Base-by-base conservation (phyloP, 768 basidiomycete species). In the Plicaturopsis crispa region DNA sequence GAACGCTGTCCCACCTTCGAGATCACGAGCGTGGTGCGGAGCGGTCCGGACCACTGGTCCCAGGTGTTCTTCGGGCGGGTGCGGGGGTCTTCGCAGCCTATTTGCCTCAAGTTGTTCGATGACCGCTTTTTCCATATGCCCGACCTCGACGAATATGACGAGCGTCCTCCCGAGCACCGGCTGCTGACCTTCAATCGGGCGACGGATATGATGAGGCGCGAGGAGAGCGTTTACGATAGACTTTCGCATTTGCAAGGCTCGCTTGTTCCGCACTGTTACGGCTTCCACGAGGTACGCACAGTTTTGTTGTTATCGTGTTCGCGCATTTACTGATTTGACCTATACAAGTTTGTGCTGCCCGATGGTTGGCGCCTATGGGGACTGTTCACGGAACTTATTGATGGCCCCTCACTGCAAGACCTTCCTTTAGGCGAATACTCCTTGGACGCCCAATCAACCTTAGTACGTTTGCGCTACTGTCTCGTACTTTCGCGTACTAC, bases 41-140 rank as follows among this genome's bases (percentile, higher is more conserved):
- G 13, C 26, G 6, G 26, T 10, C 37, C 10, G 10, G 26, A 38
- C 19, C 7, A 12, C 8, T 38, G 8, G n/a, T 38, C 37, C 20
- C 37, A 38, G 26, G 37, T 38, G 6, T 38, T 38, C 37, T 38
- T 38, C 26, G 37, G 37, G 6, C 12, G 6, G 11, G 23, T 38
- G 13, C n/a, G 23, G 16, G 37, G 20, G 21, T 40, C 3, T 14
- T 12, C 12, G 13, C 16, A 35, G 13, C 23, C 23, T 16, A 13
- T 38, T 6, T 38, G 37, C 37, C 18, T 18, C 13, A 12, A 26
- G 11, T 38, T 38, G n/a, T 19, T 31, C 19, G 37, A 16, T 26
- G 22, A n/a, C 30, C 23, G 24, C 12, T 26, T 38, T 18, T 26
- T 24, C 30, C 7, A 17, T 7, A 24, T 26, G 13, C 6, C 24